A percentile compares a stretch with the other conserved stretches of the same genome.
phyloP scores from a whole-genome alignment of 257 asterid species.

The Rubia yunnanensis region DNA sequence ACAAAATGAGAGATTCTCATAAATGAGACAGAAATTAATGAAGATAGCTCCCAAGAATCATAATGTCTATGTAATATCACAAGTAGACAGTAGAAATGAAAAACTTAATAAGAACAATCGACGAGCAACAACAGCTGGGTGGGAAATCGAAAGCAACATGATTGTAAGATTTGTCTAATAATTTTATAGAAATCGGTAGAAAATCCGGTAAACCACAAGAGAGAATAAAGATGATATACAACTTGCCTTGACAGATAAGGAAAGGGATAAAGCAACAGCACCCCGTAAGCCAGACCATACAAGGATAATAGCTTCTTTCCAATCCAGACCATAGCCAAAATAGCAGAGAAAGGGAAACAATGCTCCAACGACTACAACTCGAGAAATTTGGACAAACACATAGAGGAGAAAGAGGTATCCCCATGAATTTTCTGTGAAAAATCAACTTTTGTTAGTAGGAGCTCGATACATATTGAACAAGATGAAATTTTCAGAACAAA shows the following conservation, averaged over 20 bases:
- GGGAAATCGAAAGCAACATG: background rate
- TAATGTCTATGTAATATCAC: background rate
- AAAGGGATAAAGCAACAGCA: conserved; percentile 78
- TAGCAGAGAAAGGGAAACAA: conserved; percentile 66
- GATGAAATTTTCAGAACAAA: background rate
- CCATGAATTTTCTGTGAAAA: conserved; percentile 68
- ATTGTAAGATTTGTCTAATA: background rate
- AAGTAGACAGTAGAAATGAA: background rate
- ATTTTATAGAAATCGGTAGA: background rate
- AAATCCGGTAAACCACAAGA: background rate
- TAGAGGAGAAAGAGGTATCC: conserved; percentile 84
- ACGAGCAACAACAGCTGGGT: background rate
- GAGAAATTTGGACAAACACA: conserved; percentile 62
- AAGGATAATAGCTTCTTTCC: conserved; percentile 86
- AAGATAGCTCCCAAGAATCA: background rate
- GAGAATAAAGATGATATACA: conserved; percentile 6
- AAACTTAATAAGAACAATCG: background rate
- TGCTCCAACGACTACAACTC: conserved; percentile 60
- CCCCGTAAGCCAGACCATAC: conserved; percentile 98
- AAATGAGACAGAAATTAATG: background rate
- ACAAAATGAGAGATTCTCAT: background rate
- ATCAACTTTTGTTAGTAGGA: conserved; percentile 15
- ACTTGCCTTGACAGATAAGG: conserved; percentile 78
- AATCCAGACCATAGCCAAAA: conserved; percentile 90
- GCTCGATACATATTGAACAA: background rate